Conservation (phyloP, 1,284 basidiomycete genomes). For the Cryptococcus deneoformans region DNA sequence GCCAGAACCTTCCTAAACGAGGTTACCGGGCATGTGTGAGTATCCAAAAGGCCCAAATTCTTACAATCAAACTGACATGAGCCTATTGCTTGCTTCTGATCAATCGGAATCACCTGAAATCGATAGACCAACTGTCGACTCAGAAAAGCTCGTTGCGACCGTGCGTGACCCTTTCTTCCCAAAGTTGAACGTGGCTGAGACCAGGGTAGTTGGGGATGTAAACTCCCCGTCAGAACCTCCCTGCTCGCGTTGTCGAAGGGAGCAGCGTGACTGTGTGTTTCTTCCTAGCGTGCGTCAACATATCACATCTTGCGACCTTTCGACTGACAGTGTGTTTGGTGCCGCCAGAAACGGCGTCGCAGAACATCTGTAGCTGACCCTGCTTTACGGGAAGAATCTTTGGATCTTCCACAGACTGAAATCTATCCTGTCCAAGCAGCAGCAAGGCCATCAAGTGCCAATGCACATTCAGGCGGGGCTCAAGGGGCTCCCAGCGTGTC, state of each 20-base stretch:
- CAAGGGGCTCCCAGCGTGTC: too few species aligned
- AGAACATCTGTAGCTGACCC: constrained; percentile 24
- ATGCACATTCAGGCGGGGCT: too few species aligned
- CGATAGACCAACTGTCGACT: constrained; percentile 45
- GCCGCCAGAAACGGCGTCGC: constrained; percentile 34
- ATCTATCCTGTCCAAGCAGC: neutral
- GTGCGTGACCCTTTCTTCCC: neutral
- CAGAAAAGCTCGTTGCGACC: constrained; percentile 52
- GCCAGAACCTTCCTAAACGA: constrained; percentile 33
- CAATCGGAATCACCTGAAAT: neutral
- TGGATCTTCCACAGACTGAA: constrained; percentile 2
- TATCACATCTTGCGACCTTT: neutral
- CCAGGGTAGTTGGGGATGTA: constrained; percentile 45
- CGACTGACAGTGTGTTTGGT: too few species aligned
- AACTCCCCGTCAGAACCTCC: constrained; percentile 51
- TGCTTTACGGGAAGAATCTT: neutral
- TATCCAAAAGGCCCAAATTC: neutral
- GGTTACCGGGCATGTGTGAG: constrained; percentile 45
- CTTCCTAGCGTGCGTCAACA: constrained; percentile 36
- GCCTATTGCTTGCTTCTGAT: neutral
- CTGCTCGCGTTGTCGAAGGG: constrained; percentile 51
- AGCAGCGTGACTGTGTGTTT: constrained; percentile 51
- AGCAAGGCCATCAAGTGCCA: neutral
- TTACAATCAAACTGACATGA: neutral
- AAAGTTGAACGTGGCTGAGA: neutral